Evolutionary conservation across 495 filamentous ascomycete species (phyloP).

Genomic region (Penicillium cataractarum): DNA sequence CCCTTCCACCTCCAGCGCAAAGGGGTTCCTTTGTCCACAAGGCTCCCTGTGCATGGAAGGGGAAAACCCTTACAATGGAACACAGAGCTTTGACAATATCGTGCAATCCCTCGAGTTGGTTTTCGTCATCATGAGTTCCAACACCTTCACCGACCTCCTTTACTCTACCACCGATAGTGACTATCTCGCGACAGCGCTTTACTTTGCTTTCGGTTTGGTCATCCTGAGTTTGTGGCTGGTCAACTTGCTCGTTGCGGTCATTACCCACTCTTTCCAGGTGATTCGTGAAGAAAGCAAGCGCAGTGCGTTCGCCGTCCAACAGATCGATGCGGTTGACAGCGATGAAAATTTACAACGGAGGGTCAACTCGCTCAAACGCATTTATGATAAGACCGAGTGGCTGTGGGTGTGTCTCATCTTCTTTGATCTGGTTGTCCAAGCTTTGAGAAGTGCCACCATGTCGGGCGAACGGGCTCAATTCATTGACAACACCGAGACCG

Average conservation of each 20-base stretch:
- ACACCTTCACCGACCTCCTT: conserved; percentile 92
- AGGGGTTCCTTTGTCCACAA: conserved; percentile 89
- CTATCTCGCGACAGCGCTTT: conserved; percentile 81
- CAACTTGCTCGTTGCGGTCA: conserved; percentile 95
- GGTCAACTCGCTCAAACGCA: conserved; percentile 60
- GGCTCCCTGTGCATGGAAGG: conserved; percentile 83
- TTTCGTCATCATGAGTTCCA: conserved; percentile 98
- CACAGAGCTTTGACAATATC: conserved; percentile 95
- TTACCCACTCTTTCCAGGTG: conserved; percentile 97
- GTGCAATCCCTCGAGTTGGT: conserved; percentile 87
- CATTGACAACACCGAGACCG: conserved; percentile 69
- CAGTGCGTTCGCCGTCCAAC: conserved; percentile 85
- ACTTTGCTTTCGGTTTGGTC: conserved; percentile 84
- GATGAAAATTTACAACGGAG: conserved; percentile 43
- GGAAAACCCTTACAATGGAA: conserved; percentile 79
- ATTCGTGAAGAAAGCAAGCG: conserved; percentile 95
- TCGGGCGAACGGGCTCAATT: conserved; percentile 52
- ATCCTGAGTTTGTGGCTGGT: conserved; percentile 97
- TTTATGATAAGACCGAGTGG: conserved; percentile 73
- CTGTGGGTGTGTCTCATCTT: conserved; percentile 83
- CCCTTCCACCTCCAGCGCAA: conserved; percentile 49
- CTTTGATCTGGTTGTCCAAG: conserved; percentile 74
- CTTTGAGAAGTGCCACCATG: conserved; percentile 77
- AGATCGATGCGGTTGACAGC: conserved; percentile 52
- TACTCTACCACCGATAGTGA: conserved; percentile 92